Base-by-base conservation (phyloP, 2,329 filamentous ascomycete species). In the Ceratocystis albifundus region DNA sequence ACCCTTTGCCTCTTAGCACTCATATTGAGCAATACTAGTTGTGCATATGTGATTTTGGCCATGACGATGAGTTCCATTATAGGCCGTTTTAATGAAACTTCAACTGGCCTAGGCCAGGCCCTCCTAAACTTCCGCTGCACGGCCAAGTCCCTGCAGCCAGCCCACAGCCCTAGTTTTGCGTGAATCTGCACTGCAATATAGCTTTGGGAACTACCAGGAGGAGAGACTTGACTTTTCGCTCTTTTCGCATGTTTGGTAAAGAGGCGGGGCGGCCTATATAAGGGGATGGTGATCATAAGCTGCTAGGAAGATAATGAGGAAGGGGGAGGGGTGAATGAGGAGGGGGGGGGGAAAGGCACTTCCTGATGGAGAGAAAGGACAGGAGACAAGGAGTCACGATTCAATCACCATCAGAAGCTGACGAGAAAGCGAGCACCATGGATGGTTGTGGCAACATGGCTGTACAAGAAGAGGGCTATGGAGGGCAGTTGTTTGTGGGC, bases 91-190 rank as follows among this genome's bases (percentile, higher is more conserved):
- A 32, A 57, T 57, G 53, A 6, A 30, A n/a, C n/a, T 41, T 10
- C 36, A 41, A 12, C 4, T 41, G 36, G 10, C 12, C 36, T 41
- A 12, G 36, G 53, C 53, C n/a, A n/a, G 53, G 53, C 15, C 30
- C 53, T 57, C 22, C 53, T 28, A 12, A 28, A 30, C 22, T 57
- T 28, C 53, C 53, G 53, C 53, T 32, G 5, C 12, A 57, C 20
- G 53, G 12, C n/a, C 15, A 57, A 32, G 10, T 57, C 12, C 53
- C 53, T 30, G 30, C 53, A 57, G 53, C 53, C 53, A 57, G 53
- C 53, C 53, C 53, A 25, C 53, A 57, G 53, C 53, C 53, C 53
- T 57, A 57, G 25, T 57, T 57, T 57, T 57, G 25, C 22, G 22
- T n/a, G 53, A 5, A 17, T 57, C 4, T 32, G 22, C n/a, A 57